Evolutionary conservation across 306 rosid genomes (phyloP).

Genomic region (Dalbergia oliveri): DNA sequence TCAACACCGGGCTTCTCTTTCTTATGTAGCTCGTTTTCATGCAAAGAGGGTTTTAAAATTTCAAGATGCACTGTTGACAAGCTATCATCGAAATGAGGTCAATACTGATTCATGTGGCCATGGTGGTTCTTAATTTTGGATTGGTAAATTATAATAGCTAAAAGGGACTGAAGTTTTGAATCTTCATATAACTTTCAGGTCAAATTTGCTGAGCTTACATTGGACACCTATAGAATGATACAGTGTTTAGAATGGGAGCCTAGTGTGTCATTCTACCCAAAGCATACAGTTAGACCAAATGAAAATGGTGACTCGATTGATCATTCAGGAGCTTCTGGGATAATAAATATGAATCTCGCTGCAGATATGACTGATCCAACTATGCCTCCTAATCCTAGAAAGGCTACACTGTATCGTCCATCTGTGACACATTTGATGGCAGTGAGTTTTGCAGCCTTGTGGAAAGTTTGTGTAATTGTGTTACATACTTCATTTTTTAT

Average conservation of each 20-base stretch:
- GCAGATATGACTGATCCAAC: constrained; percentile 90
- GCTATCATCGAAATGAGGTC: constrained; percentile 97
- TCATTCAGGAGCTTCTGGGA: constrained; percentile 89
- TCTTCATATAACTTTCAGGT: constrained; percentile 68
- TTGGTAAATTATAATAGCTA: constrained; percentile 10
- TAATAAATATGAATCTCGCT: constrained; percentile 85
- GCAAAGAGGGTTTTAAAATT: constrained; percentile 92
- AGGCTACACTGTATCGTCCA: constrained; percentile 91
- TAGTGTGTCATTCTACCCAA: constrained; percentile 80
- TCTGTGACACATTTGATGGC: constrained; percentile 91
- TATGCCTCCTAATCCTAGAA: constrained; percentile 89
- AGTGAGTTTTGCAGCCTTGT: constrained; percentile 64
- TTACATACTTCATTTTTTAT: constrained; percentile 17
- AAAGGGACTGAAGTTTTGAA: constrained; percentile 46
- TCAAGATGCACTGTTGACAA: constrained; percentile 82
- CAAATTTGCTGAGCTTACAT: constrained; percentile 92
- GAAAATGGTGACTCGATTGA: constrained; percentile 74
- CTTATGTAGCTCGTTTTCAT: constrained; percentile 90
- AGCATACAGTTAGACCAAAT: constrained; percentile 61
- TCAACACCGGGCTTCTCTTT: constrained; percentile 79
- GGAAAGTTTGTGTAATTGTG: constrained; percentile 37
- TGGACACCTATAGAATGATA: constrained; percentile 91
- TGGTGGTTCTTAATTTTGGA: constrained; percentile 37
- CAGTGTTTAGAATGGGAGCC: constrained; percentile 99
- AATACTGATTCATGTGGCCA: constrained; percentile 36